phyloP scores from a whole-genome alignment of 176 grass and related monocot genomes.

The Saccharum spontaneum region DNA sequence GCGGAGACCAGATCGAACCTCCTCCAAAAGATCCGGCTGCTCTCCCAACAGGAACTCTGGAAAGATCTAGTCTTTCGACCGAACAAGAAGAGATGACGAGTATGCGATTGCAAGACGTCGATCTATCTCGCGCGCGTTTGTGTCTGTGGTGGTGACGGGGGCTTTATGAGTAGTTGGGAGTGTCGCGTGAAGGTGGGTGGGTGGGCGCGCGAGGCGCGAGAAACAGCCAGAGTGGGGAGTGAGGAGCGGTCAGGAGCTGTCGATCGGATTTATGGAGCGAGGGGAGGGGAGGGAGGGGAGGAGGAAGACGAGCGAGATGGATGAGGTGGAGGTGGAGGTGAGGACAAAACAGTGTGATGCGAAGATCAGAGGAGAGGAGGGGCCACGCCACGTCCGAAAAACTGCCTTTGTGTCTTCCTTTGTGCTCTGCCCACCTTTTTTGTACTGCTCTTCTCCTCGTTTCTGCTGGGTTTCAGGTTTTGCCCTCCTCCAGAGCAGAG shows the following conservation, averaged over 20 bases:
- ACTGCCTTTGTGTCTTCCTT: not conserved
- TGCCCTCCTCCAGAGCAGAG: not conserved
- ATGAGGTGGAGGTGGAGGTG: not conserved
- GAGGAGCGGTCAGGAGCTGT: not conserved
- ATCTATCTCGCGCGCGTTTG: not conserved
- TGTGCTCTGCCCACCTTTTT: not conserved
- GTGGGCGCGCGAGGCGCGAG: not conserved
- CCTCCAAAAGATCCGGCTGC: not conserved
- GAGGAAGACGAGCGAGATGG: not conserved
- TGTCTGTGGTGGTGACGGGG: not conserved
- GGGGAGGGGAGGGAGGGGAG: not conserved
- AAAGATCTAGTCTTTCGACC: not conserved
- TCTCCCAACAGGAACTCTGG: not conserved
- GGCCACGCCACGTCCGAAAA: conserved; percentile 20
- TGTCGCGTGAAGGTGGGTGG: not conserved
- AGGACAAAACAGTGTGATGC: conserved; percentile 1
- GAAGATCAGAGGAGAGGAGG: not conserved
- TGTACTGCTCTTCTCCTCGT: too few relatives aligned
- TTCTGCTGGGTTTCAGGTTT: not conserved
- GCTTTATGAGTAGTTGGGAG: not conserved
- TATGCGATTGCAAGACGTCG: not conserved
- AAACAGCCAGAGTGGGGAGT: not conserved
- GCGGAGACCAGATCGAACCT: not conserved
- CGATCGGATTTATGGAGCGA: not conserved
- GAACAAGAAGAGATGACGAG: not conserved